Base-by-base conservation (phyloP, 2,329 filamentous ascomycete genomes). In the Shiraia bambusicola region DNA sequence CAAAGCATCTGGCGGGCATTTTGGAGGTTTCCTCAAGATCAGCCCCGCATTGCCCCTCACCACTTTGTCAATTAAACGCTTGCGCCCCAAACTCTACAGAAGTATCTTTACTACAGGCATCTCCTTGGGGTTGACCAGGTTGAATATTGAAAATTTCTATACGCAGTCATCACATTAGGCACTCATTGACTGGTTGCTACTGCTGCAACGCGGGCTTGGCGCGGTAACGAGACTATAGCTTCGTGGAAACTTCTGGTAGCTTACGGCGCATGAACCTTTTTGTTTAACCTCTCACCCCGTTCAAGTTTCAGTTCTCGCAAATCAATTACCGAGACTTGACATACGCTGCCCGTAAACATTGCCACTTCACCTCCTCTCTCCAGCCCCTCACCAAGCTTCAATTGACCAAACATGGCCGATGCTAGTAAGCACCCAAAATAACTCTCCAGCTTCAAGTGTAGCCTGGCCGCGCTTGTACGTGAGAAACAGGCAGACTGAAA, bases 181-280 rank as follows among this genome's bases (percentile, higher is more conserved):
- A 24, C 10, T 24, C 11, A 29, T 36, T 34, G 26, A 33, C 24
- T 24, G 25, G 19, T 35, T 19, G 36, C 22, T 17, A 28, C 37
- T 35, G n/a, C 32, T 52, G 47, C 37, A 44, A 34, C 28, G 50
- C 42, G 41, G 47, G 52, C 54, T 57, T 62, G 59, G 59, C 54
- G 47, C 41, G 44, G 44, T 35, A 35, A 37, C 8, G 40, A 34
- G 40, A 39, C 40, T 50, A 39, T 46, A 50, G 49, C 49, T 53
- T 58, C 49, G 38, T 65, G 44, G 63, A 66, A 66, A 59, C 42
- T 66, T 66, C 63, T 66, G 56, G 62, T 44, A 60, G 54, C 52
- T 59, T 51, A 43, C 26, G 27, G 36, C 36, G 31, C 36, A 41
- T 38, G 37, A 29, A 37, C 41, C 54, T 51, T 46, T 54, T 53